Conservation (phyloP, 2,329 filamentous ascomycete species). For the Aureobasidium namibiae region DNA sequence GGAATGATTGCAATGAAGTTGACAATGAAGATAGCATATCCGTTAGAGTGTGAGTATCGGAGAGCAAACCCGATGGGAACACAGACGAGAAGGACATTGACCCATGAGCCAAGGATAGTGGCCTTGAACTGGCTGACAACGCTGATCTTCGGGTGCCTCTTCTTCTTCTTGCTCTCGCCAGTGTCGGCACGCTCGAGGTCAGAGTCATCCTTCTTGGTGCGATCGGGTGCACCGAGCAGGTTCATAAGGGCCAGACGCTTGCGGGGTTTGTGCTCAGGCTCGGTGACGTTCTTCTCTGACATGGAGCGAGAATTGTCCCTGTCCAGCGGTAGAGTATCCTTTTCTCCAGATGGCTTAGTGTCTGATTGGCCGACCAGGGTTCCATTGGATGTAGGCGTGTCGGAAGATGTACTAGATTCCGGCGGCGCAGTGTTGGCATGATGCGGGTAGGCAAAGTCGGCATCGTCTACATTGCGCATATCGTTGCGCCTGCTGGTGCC, state of each 20-base stretch:
- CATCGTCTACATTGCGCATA: slow-evolving; percentile 1
- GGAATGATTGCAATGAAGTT: slow-evolving; percentile 94
- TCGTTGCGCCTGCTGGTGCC: slow-evolving; percentile 1
- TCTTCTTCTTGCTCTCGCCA: slow-evolving; percentile 20
- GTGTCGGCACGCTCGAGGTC: slow-evolving; percentile 18
- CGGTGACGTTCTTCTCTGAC: neutral
- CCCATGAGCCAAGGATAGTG: slow-evolving; percentile 73
- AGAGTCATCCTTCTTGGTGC: neutral
- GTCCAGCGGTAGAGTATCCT: neutral
- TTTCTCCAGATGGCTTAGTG: neutral
- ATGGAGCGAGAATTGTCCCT: slow-evolving; percentile 4
- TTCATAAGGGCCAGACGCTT: slow-evolving; percentile 2
- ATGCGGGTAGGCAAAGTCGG: slow-evolving; percentile 14
- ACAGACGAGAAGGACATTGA: slow-evolving; percentile 72
- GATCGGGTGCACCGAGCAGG: neutral
- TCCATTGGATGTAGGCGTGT: slow-evolving; percentile 2
- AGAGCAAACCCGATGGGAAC: slow-evolving; percentile 71
- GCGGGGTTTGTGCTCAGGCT: slow-evolving; percentile 4
- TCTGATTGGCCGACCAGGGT: neutral
- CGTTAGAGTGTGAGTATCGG: slow-evolving; percentile 53
- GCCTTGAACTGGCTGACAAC: slow-evolving; percentile 53
- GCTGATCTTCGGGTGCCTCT: slow-evolving; percentile 20
- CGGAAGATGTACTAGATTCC: neutral
- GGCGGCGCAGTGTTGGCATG: slow-evolving; percentile 13
- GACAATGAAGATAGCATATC: slow-evolving; percentile 67